Evolutionary conservation across 768 basidiomycete species (phyloP).

Genomic region (Mycena vitilis): DNA sequence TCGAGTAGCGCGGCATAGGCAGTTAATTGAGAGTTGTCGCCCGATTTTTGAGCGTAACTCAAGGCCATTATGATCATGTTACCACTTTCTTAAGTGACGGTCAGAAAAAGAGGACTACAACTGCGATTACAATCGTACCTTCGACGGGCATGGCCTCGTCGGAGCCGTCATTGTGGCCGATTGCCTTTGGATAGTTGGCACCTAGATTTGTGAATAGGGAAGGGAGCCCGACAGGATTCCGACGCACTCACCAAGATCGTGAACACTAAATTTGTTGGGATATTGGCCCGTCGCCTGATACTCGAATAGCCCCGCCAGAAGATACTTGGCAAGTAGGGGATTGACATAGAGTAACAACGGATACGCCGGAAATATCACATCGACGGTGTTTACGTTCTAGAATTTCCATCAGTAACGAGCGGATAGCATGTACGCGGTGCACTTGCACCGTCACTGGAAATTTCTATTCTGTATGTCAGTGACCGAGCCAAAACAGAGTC

Average conservation of each 20-base stretch:
- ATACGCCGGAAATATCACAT: slow-evolving; percentile 65
- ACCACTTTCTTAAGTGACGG: slow-evolving; percentile 54
- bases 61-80: slow-evolving; percentile 68
- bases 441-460: slow-evolving; percentile 69
- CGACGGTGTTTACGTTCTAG: slow-evolving; percentile 62
- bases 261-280: slow-evolving; percentile 71
- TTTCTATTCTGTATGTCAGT: slow-evolving; percentile 48
- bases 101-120: neutral
- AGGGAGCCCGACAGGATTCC: slow-evolving; percentile 22
- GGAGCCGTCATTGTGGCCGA: slow-evolving; percentile 41
- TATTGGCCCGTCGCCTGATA: slow-evolving; percentile 77
- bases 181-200: slow-evolving; percentile 33
- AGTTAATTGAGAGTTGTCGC: slow-evolving; percentile 51
- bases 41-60: slow-evolving; percentile 55
- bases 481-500: slow-evolving; percentile 33
- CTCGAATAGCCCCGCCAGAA: slow-evolving; percentile 70
- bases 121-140: slow-evolving; percentile 26
- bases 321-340: slow-evolving; percentile 63
- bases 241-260: slow-evolving; percentile 63
- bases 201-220: slow-evolving; percentile 50
- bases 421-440: slow-evolving; percentile 21
- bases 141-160: slow-evolving; percentile 55
- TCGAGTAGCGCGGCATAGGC: slow-evolving; percentile 51
- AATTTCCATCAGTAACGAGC: neutral
- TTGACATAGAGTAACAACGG: slow-evolving; percentile 66